phyloP scores from a whole-genome alignment of 306 rosid species.

The Echinosophora koreensis region DNA sequence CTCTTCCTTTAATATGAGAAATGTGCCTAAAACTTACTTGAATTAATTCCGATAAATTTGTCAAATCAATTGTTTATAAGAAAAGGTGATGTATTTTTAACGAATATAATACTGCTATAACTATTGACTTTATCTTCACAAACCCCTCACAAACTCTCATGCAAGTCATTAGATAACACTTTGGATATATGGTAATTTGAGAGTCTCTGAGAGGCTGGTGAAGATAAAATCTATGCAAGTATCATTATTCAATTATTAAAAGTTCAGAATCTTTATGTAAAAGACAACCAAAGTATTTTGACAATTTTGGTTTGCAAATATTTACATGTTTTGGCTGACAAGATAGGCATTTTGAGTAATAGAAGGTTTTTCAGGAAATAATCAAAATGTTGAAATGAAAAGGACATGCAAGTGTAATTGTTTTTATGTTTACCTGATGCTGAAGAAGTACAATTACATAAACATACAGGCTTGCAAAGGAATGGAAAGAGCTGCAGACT shows the following conservation, averaged over 20 bases:
- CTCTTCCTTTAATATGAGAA: conserved; percentile 25
- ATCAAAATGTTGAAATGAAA: conserved; percentile 34
- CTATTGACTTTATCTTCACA: neutral
- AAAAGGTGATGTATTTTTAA: conserved; percentile 6
- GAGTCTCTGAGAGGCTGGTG: neutral
- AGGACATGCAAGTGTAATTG: conserved; percentile 2
- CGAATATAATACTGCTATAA: neutral
- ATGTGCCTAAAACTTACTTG: conserved; percentile 16
- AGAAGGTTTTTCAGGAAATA: neutral
- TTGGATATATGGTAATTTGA: no score
- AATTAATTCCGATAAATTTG: neutral
- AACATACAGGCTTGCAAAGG: conserved; percentile 78
- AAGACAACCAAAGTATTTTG: conserved; percentile 13
- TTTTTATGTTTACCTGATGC: conserved; percentile 5
- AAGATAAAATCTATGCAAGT: neutral
- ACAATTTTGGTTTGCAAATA: neutral
- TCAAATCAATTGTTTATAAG: neutral
- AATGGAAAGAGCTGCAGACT: conserved; percentile 97
- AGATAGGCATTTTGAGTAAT: neutral
- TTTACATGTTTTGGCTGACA: conserved; percentile 5
- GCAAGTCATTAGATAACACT: neutral
- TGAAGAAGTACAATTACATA: conserved; percentile 28
- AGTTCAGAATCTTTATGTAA: conserved; percentile 12
- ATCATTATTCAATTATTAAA: neutral
- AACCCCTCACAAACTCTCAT: neutral